A percentile compares a stretch with the other conserved stretches of the same genome.
phyloP scores from a whole-genome alignment of 805 yeast genomes.

The Candida caryicola region DNA sequence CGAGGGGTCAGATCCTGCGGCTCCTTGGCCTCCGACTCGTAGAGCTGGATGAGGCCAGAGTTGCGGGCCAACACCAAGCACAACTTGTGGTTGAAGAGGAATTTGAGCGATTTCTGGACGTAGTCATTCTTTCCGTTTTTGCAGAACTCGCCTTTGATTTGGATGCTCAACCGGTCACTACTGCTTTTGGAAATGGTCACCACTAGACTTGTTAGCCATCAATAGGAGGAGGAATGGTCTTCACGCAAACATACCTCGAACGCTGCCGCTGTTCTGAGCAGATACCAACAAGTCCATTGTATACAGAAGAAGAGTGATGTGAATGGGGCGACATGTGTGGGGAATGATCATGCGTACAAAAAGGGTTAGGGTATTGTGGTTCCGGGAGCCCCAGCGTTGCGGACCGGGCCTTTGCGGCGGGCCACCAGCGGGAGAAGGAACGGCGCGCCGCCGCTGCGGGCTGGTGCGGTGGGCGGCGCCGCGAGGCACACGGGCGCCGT shows the following conservation, averaged over 20 bases:
- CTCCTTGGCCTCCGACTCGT: constrained; percentile 12
- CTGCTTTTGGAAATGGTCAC: constrained; percentile 12
- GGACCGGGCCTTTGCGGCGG: too few species aligned
- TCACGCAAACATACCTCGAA: constrained; percentile 15
- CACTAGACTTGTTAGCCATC: constrained; percentile 17
- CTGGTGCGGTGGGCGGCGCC: too few species aligned
- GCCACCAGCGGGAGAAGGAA: too few species aligned
- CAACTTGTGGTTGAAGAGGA: constrained; percentile 17
- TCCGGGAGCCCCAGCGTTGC: too few species aligned
- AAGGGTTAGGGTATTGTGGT: too few species aligned
- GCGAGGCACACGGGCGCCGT: too few species aligned
- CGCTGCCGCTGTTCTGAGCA: constrained; percentile 13
- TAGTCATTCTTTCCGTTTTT: constrained; percentile 14
- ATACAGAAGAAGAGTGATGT: constrained; percentile 1
- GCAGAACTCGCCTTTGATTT: constrained; percentile 10
- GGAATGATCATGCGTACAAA: not conserved
- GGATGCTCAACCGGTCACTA: not conserved
- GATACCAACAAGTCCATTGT: constrained; percentile 14
- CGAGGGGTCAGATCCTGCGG: not conserved
- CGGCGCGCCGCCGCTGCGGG: too few species aligned
- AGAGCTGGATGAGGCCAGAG: constrained; percentile 30
- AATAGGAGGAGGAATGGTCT: not conserved
- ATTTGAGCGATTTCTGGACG: constrained; percentile 20
- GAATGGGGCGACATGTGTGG: not conserved
- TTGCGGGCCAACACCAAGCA: constrained; percentile 25